Evolutionary conservation across 2,329 filamentous ascomycete genomes (phyloP).

Genomic region (Beauveria sp.): DNA sequence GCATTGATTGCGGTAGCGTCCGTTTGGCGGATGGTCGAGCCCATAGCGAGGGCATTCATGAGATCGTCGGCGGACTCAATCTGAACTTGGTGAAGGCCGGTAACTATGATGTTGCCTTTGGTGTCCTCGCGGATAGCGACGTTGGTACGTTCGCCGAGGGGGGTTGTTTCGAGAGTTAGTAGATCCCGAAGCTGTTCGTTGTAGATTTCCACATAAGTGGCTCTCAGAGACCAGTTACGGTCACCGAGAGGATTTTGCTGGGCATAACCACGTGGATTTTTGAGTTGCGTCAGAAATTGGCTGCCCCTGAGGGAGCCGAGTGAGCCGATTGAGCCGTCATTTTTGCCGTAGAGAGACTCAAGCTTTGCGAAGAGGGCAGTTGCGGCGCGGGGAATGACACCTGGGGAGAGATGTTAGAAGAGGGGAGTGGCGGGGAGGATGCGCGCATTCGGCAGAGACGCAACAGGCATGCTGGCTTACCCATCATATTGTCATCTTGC

Average conservation of each 20-base stretch:
- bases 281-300: constrained; percentile 67
- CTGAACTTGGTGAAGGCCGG: constrained; percentile 77
- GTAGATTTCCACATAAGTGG: constrained; percentile 96
- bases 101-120: constrained; percentile 90
- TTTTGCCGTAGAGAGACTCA: constrained; percentile 48
- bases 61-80: constrained; percentile 91
- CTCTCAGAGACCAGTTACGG: constrained; percentile 84
- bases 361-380: constrained; percentile 82
- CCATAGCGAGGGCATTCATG: constrained; percentile 81
- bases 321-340: constrained; percentile 18
- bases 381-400: constrained; percentile 91
- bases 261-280: constrained; percentile 66
- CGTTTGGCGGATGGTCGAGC: constrained; percentile 89
- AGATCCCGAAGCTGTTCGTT: constrained; percentile 93
- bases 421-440: constrained; percentile 11
- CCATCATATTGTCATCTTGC: constrained; percentile 62
- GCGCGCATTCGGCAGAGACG: background rate
- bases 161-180: constrained; percentile 67
- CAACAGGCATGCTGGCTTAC: constrained; percentile 42
- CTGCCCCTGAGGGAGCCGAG: constrained; percentile 21
- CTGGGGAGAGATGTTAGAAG: constrained; percentile 35
- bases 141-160: constrained; percentile 59
- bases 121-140: constrained; percentile 93
- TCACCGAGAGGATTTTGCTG: constrained; percentile 46
- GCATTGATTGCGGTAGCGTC: constrained; percentile 97